Conservation (phyloP, 1,139 yeast genomes). For the Hyphopichia fennica region DNA sequence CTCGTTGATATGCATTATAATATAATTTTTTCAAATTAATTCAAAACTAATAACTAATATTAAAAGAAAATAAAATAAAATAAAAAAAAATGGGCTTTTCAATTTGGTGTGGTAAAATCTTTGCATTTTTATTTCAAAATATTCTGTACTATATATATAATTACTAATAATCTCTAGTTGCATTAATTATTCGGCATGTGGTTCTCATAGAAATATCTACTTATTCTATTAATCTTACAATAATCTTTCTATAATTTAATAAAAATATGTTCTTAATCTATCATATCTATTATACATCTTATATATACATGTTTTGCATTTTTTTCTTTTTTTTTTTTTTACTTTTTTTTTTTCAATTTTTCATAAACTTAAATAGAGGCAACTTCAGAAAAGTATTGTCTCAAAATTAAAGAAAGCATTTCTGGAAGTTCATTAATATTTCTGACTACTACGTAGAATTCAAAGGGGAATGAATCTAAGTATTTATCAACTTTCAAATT, state of each 20-base stretch:
- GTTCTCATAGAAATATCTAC: too few relatives aligned
- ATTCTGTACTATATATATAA: too few relatives aligned
- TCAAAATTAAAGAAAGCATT: conserved; percentile 81
- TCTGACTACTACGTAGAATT: conserved; percentile 90
- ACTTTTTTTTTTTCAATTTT: not conserved
- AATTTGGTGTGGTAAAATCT: too few relatives aligned
- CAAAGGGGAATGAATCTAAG: conserved; percentile 94
- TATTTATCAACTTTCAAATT: conserved; percentile 78
- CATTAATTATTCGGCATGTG: too few relatives aligned
- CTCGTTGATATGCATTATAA: not conserved
- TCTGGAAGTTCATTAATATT: conserved; percentile 88
- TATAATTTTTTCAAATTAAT: too few relatives aligned
- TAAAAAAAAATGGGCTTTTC: too few relatives aligned
- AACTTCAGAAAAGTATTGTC: conserved; percentile 85
- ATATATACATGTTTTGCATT: not conserved
- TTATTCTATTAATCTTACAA: too few relatives aligned
- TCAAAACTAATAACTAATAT: too few relatives aligned
- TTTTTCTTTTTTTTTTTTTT: not conserved
- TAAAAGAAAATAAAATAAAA: not conserved
- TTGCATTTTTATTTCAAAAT: too few relatives aligned
- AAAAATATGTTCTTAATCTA: not conserved
- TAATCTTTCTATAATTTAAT: too few relatives aligned
- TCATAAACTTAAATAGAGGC: conserved; percentile 21
- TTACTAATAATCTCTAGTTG: too few relatives aligned
- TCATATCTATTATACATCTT: conserved; percentile 1